Percentiles rank a stretch among this genome's conserved stretches.
These are phyloP conservation scores for Coniferiporia sulphurascens DNA, from an alignment of 1,284 basidiomycete species.

Conservation along the genomic window DNA sequence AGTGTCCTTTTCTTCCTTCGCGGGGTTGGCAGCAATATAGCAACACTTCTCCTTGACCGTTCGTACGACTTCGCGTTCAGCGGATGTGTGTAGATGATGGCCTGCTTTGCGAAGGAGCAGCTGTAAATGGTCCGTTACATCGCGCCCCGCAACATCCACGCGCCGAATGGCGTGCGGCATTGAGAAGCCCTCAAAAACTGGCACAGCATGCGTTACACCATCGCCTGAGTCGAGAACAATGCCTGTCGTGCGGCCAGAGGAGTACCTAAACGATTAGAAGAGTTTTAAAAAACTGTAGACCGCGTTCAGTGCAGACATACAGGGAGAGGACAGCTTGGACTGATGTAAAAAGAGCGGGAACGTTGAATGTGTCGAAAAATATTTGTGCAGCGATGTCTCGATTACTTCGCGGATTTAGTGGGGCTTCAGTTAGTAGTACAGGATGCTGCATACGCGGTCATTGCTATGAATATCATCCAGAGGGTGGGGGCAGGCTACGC, in stretches of 20 bases:
- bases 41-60: conserved; percentile 99
- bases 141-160: conserved; percentile 94
- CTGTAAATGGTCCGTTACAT: conserved; percentile 96
- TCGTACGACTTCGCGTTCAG: conserved; percentile 95
- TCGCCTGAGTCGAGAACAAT: conserved; percentile 66
- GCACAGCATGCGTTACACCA: conserved; percentile 63
- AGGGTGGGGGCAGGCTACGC: conserved; percentile 13
- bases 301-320: conserved; percentile 43
- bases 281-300: conserved; percentile 16
- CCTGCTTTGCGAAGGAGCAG: conserved; percentile 91
- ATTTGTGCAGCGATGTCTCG: conserved; percentile 95
- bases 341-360: conserved; percentile 94
- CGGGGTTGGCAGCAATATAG: conserved; percentile 87
- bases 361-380: conserved; percentile 99
- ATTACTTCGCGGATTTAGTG: conserved; percentile 91
- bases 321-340: conserved; percentile 96
- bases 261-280: conserved; percentile 63
- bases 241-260: conserved; percentile 96
- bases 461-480: background rate
- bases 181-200: conserved; percentile 81
- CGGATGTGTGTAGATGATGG: conserved; percentile 93
- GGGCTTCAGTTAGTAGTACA: conserved; percentile 91
- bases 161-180: conserved; percentile 98
- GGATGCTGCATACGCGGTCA: conserved; percentile 68
- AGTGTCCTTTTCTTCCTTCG: conserved; percentile 91